Evolutionary conservation across 2,329 filamentous ascomycete species (phyloP).

Genomic region (Fusarium protoensiforme): DNA sequence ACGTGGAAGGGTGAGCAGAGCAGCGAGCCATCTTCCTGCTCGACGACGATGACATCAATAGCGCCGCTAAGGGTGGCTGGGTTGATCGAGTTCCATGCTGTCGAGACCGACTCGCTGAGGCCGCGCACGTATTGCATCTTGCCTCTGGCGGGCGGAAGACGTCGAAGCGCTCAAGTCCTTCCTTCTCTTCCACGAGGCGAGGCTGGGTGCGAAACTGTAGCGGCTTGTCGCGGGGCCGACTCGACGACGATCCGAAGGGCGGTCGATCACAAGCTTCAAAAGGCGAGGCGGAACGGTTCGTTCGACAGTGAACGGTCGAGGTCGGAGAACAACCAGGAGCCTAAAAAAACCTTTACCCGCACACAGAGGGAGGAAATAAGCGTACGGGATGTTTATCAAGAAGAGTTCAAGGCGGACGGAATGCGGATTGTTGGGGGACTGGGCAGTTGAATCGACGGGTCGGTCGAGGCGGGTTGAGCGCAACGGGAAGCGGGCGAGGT

Average conservation of each 20-base stretch:
- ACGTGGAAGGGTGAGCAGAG: slow-evolving; percentile 98
- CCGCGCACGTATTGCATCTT: slow-evolving; percentile 98
- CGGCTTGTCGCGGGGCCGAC: slow-evolving; percentile 27
- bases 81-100: slow-evolving; percentile 99
- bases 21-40: slow-evolving; percentile 90
- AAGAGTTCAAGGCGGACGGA: slow-evolving; percentile 16
- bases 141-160: slow-evolving; percentile 18
- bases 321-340: background rate
- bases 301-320: background rate
- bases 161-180: slow-evolving; percentile 2
- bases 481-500: slow-evolving; percentile 12
- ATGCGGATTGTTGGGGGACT: slow-evolving; percentile 32
- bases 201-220: slow-evolving; percentile 4
- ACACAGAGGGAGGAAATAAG: slow-evolving; percentile 3
- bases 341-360: slow-evolving; percentile 23
- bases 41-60: slow-evolving; percentile 98
- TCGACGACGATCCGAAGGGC: slow-evolving; percentile 24
- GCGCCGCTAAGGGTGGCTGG: slow-evolving; percentile 96
- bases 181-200: background rate
- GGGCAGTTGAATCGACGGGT: slow-evolving; percentile 13
- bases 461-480: slow-evolving; percentile 20
- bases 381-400: background rate
- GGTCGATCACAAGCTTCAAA: slow-evolving; percentile 4
- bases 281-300: slow-evolving; percentile 4
- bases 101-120: slow-evolving; percentile 93